These are phyloP conservation scores for Cercophora samala DNA, from an alignment of 495 filamentous ascomycete genomes.

Conservation along the genomic window DNA sequence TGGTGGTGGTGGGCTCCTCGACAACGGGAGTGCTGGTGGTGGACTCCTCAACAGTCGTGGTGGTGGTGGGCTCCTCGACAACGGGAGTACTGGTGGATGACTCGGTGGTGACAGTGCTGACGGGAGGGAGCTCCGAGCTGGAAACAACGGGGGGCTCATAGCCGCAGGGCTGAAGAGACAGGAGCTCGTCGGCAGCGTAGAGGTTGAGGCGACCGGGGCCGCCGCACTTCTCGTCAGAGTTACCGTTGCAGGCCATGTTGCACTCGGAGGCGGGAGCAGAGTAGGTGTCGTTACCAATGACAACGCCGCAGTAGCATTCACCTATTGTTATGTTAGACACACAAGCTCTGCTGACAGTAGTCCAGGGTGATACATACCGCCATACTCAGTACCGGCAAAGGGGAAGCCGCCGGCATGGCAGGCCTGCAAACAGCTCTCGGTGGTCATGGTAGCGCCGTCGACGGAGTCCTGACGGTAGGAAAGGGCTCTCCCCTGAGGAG, in stretches of 20 bases:
- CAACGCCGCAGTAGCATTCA: conserved; percentile 46
- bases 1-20: conserved; percentile 22
- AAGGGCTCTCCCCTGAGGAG: conserved; percentile 45
- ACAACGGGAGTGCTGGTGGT: conserved; percentile 18
- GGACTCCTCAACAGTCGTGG: background rate
- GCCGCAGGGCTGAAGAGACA: conserved; percentile 47
- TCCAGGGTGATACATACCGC: conserved; percentile 35
- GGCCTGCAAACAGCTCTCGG: conserved; percentile 44
- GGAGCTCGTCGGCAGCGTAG: conserved; percentile 42
- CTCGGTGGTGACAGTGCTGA: conserved; percentile 16
- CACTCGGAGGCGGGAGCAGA: conserved; percentile 40
- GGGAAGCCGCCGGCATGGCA: conserved; percentile 48
- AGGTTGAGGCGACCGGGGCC: conserved; percentile 43
- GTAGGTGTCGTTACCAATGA: conserved; percentile 48
- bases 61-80: background rate
- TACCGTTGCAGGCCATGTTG: conserved; percentile 49
- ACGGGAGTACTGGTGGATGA: conserved; percentile 14
- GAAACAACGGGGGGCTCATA: conserved; percentile 29
- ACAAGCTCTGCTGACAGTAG: background rate
- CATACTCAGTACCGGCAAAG: conserved; percentile 52
- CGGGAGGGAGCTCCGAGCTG: conserved; percentile 17
- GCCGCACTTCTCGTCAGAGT: conserved; percentile 46
- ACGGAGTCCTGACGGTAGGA: conserved; percentile 45
- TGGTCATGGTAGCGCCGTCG: conserved; percentile 37
- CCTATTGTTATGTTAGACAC: conserved; percentile 23